phyloP scores from a whole-genome alignment of 2,329 filamentous ascomycete genomes.

The Fusarium sp. region DNA sequence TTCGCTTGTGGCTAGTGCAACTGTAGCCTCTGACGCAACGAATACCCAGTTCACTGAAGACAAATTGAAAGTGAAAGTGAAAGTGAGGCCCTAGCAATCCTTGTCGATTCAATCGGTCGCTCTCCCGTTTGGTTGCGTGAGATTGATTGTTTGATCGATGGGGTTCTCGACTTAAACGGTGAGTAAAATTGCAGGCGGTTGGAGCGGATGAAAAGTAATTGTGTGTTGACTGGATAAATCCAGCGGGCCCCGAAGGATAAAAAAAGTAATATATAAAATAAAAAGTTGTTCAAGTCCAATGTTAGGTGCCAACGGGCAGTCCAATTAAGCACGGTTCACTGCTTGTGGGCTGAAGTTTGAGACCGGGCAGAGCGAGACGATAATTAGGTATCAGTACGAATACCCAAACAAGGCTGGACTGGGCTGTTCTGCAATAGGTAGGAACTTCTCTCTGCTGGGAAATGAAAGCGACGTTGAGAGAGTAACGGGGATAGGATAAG shows the following conservation, averaged over 20 bases:
- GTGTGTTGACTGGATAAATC: not conserved
- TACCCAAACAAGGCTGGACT: conserved; percentile 2
- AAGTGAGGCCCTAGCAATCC: conserved; percentile 20
- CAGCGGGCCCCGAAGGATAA: not conserved
- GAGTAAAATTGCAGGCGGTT: conserved; percentile 10
- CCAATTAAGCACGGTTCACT: conserved; percentile 40
- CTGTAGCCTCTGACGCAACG: conserved; percentile 32
- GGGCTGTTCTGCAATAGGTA: conserved; percentile 5
- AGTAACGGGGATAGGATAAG: conserved; percentile 1
- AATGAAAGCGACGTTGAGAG: conserved; percentile 5
- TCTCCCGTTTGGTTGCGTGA: conserved; percentile 26
- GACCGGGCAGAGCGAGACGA: conserved; percentile 41
- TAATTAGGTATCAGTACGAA: not conserved
- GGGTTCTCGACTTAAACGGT: not conserved
- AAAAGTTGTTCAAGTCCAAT: conserved; percentile 4
- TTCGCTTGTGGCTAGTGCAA: conserved; percentile 34
- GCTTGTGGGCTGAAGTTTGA: conserved; percentile 45
- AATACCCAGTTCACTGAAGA: conserved; percentile 1
- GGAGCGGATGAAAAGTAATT: conserved; percentile 17
- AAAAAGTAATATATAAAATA: conserved; percentile 11
- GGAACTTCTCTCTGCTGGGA: not conserved
- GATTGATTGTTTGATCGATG: not conserved
- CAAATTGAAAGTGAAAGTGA: not conserved
- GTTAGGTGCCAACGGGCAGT: conserved; percentile 14
- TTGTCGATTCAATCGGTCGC: conserved; percentile 14